Conservation (phyloP, 2,329 filamentous ascomycete genomes). For the Sclerotinia minor region DNA sequence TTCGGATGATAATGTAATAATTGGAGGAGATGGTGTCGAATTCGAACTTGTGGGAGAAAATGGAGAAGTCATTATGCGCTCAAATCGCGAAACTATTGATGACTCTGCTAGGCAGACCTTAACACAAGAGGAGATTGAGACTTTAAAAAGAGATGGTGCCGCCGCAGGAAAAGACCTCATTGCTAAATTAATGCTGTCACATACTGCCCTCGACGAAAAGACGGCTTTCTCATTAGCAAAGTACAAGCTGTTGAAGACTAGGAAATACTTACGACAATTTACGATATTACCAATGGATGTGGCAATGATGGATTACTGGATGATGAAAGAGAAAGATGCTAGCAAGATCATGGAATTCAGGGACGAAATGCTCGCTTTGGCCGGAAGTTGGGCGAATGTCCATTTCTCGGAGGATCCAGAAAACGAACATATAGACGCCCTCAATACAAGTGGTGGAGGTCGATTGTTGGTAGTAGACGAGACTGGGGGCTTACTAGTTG, state of each 20-base stretch:
- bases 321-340: slow-evolving; percentile 78
- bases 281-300: slow-evolving; percentile 83
- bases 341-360: slow-evolving; percentile 81
- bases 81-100: slow-evolving; percentile 60
- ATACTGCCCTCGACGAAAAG: slow-evolving; percentile 89
- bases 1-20: slow-evolving; percentile 46
- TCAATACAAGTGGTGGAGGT: slow-evolving; percentile 41
- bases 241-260: slow-evolving; percentile 91
- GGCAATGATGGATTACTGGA: slow-evolving; percentile 70
- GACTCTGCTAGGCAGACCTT: slow-evolving; percentile 71
- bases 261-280: slow-evolving; percentile 89
- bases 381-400: slow-evolving; percentile 88
- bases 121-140: slow-evolving; percentile 69
- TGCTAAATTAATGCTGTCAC: slow-evolving; percentile 86
- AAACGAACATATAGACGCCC: slow-evolving; percentile 17
- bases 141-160: slow-evolving; percentile 68
- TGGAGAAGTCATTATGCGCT: slow-evolving; percentile 54
- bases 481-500: slow-evolving; percentile 66
- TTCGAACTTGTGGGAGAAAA: slow-evolving; percentile 51
- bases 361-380: slow-evolving; percentile 76
- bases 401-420: slow-evolving; percentile 54
- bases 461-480: slow-evolving; percentile 71
- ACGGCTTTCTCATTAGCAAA: slow-evolving; percentile 91
- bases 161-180: slow-evolving; percentile 87
- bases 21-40: slow-evolving; percentile 47